Base-by-base conservation (phyloP, 495 filamentous ascomycete species). In the Lasiosphaeris hirsuta region DNA sequence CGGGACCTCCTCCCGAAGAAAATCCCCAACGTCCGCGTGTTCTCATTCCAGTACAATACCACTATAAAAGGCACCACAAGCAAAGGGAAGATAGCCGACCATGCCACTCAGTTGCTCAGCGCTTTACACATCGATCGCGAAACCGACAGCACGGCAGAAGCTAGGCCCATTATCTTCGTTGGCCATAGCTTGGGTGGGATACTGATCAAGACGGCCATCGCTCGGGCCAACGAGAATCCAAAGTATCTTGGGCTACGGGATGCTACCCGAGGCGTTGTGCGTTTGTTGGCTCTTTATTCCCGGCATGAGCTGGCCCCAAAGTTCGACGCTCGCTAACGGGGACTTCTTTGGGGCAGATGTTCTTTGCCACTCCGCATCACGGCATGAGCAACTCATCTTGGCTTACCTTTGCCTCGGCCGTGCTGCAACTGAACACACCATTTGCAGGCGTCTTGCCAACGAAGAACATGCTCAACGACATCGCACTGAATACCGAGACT, bases 141-240 rank as follows among this genome's bases (percentile, higher is more conserved):
- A 18, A n/a, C n/a, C n/a, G 49, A 54, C 39, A 23, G 15, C 10
- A 30, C 57, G 41, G 63, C 51, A 19, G 11, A 10, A 17, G 37
- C 51, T 11, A 42, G 63, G 13, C 63, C 65, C 15, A 39, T 69
- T 17, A 53, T 69, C 23, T 64, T 69, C 41, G 36, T 66, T 10
- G 55, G 63, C 15, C 66, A 69, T 57, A 60, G 56, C 33, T 42
- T 69, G 1, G 66, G 64, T 6, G 66, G 64, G 4, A 9, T 67
- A 2, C 44, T 69, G 6, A 44, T 67, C 38, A 63, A 69, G 55
- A n/a, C n/a, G n/a, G n/a, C n/a, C n/a, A n/a, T n/a, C n/a, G n/a
- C 55, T 56, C 45, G 53, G 52, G 23, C 8, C 15, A 17, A n/a
- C 14, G 37, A 17, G 19, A n/a, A 43, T 43, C 51, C 18, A n/a